Conservation (phyloP, 768 basidiomycete species). For the Tulasnella sp. region DNA sequence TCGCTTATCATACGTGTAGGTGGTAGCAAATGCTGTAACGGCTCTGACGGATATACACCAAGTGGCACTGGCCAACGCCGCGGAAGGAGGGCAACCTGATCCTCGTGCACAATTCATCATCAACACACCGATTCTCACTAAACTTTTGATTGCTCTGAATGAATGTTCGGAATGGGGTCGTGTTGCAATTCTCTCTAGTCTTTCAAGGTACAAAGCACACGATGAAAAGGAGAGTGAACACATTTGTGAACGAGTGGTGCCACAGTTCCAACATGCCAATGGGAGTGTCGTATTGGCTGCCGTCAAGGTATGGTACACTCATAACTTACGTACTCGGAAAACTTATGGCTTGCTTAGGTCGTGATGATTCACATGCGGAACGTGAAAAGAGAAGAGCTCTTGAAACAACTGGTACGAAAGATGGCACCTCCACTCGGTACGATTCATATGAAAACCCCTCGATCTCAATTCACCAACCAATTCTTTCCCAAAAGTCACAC, state of each 20-base stretch:
- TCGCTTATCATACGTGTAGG: slow-evolving; percentile 38
- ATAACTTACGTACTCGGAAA: background rate
- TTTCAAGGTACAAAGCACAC: slow-evolving; percentile 66
- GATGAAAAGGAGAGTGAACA: slow-evolving; percentile 96
- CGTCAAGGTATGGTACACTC: slow-evolving; percentile 51
- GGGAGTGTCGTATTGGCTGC: slow-evolving; percentile 94
- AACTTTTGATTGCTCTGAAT: slow-evolving; percentile 86
- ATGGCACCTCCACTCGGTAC: slow-evolving; percentile 78
- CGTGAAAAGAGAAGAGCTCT: slow-evolving; percentile 68
- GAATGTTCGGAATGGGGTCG: slow-evolving; percentile 99
- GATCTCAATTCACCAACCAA: background rate
- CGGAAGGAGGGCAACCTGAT: slow-evolving; percentile 12
- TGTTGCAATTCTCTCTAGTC: slow-evolving; percentile 78
- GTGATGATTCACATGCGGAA: slow-evolving; percentile 94
- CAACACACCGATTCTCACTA: slow-evolving; percentile 69
- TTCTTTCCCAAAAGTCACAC: slow-evolving; percentile 48
- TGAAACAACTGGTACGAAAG: slow-evolving; percentile 77
- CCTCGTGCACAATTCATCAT: slow-evolving; percentile 59
- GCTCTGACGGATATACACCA: slow-evolving; percentile 86
- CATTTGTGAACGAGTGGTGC: slow-evolving; percentile 95
- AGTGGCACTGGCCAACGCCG: slow-evolving; percentile 29
- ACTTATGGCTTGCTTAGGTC: slow-evolving; percentile 40
- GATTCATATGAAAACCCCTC: slow-evolving; percentile 16
- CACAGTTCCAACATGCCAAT: slow-evolving; percentile 96
- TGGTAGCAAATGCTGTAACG: slow-evolving; percentile 91